Conservation (phyloP, 2,329 filamentous ascomycete species). For the Chrysosporium queenslandicum region DNA sequence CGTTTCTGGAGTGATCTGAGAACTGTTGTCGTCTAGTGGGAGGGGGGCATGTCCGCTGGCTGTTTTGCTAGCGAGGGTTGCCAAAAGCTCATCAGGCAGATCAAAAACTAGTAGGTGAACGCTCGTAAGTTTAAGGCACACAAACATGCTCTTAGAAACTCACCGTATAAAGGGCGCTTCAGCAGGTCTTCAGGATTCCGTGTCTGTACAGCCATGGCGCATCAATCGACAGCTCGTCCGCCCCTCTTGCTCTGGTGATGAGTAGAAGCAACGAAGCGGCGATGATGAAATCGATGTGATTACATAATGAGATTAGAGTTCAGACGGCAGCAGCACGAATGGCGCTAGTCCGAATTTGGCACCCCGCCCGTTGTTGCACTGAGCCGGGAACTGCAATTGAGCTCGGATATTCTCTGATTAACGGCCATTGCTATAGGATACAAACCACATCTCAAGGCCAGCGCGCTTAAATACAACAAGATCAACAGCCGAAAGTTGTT, state of each 20-base stretch:
- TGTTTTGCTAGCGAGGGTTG: conserved; percentile 53
- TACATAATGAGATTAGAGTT: not conserved
- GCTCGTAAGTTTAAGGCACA: not conserved
- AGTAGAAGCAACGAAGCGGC: not conserved
- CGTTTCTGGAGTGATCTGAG: conserved; percentile 23
- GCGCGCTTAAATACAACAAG: too few relatives aligned
- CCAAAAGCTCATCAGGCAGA: conserved; percentile 63
- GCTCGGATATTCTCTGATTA: too few relatives aligned
- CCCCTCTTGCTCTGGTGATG: too few relatives aligned
- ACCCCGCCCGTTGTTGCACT: not conserved
- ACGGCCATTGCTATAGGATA: too few relatives aligned
- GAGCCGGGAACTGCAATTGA: not conserved
- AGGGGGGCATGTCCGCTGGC: conserved; percentile 28
- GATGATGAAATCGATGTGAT: not conserved
- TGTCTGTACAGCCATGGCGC: conserved; percentile 18
- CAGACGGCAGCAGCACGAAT: too few relatives aligned
- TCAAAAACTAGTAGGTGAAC: conserved; percentile 62
- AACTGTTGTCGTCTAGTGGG: conserved; percentile 18
- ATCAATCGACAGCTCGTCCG: not conserved
- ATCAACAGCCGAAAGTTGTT: too few relatives aligned
- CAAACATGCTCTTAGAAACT: conserved; percentile 9
- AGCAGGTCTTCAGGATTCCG: conserved; percentile 31
- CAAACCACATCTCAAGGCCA: too few relatives aligned
- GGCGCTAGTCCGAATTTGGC: not conserved
- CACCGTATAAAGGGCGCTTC: conserved; percentile 44